phyloP scores from a whole-genome alignment of 148 eudicot species.

The Rhododendron ovatum region DNA sequence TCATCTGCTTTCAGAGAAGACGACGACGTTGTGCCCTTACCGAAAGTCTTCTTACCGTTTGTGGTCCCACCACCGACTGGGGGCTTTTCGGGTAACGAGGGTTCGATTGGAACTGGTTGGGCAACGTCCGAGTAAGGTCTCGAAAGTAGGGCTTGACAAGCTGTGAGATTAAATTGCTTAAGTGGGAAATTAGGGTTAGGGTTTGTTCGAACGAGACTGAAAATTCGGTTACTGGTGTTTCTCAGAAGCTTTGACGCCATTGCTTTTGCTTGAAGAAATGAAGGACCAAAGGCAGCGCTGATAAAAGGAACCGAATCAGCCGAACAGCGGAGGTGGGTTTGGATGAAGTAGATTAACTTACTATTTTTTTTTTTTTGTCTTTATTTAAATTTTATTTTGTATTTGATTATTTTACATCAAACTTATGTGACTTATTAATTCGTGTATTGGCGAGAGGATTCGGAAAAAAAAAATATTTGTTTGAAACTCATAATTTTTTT shows the following conservation, averaged over 20 bases:
- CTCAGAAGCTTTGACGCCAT: slow-evolving; percentile 18
- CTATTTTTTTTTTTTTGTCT: no score
- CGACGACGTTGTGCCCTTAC: slow-evolving; percentile 18
- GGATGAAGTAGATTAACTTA: no score
- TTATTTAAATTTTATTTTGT: no score
- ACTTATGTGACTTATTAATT: no score
- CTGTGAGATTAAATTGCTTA: neutral
- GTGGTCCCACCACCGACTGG: neutral
- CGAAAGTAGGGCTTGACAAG: neutral
- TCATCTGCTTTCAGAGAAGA: slow-evolving; percentile 64
- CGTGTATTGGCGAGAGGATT: rapidly evolving
- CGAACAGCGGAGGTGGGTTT: no score
- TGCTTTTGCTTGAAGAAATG: neutral
- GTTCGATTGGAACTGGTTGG: slow-evolving; percentile 14
- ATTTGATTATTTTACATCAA: no score
- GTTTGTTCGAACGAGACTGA: neutral
- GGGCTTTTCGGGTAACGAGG: slow-evolving; percentile 15
- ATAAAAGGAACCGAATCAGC: no score
- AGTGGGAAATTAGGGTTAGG: neutral
- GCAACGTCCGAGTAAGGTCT: slow-evolving; percentile 31
- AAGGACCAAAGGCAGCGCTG: no score
- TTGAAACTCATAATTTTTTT: no score
- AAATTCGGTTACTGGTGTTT: neutral
- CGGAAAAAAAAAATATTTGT: no score
- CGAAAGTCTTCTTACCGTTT: neutral